A percentile compares a stretch with the other conserved stretches of the same genome.
Conservation (phyloP, 306 rosid species). For the Corylus americana region DNA sequence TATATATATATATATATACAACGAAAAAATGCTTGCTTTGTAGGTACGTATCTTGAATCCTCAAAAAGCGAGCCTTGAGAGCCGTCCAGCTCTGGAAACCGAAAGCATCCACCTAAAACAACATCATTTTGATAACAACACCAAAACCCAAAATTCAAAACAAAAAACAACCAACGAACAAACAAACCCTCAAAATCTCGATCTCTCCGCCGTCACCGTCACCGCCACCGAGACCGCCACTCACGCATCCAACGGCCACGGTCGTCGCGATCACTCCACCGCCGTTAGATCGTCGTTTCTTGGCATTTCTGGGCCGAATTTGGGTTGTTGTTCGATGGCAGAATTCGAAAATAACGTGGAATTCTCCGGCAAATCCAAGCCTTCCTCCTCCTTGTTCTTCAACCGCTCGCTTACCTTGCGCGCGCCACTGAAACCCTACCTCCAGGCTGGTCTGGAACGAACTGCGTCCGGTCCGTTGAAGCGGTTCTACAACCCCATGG, state of each 20-base stretch:
- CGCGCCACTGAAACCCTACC: constrained; percentile 42
- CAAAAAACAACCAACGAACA: not conserved
- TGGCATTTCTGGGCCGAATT: not conserved
- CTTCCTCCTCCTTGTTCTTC: constrained; percentile 62
- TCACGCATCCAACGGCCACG: not conserved
- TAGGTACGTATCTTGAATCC: too few species aligned
- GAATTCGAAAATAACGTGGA: constrained; percentile 44
- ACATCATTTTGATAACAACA: not conserved
- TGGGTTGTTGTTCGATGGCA: constrained; percentile 34
- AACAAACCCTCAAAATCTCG: not conserved
- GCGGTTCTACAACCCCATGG: constrained; percentile 53
- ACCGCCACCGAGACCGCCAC: not conserved
- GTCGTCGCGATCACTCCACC: not conserved
- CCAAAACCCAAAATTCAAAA: not conserved
- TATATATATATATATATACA: too few species aligned
- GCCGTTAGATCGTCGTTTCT: not conserved
- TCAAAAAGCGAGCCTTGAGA: too few species aligned
- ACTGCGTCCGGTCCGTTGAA: constrained; percentile 53
- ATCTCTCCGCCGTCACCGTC: not conserved
- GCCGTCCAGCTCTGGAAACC: too few species aligned
- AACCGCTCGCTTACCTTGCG: constrained; percentile 65
- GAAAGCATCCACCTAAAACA: not conserved
- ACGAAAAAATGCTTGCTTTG: too few species aligned
- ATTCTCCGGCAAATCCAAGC: constrained; percentile 44
- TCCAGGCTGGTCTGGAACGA: constrained; percentile 46